Evolutionary conservation across 805 yeast species (phyloP), one percentile per base, ranked within the genome.

Genomic region (Saccharomycopsis microspora): DNA sequence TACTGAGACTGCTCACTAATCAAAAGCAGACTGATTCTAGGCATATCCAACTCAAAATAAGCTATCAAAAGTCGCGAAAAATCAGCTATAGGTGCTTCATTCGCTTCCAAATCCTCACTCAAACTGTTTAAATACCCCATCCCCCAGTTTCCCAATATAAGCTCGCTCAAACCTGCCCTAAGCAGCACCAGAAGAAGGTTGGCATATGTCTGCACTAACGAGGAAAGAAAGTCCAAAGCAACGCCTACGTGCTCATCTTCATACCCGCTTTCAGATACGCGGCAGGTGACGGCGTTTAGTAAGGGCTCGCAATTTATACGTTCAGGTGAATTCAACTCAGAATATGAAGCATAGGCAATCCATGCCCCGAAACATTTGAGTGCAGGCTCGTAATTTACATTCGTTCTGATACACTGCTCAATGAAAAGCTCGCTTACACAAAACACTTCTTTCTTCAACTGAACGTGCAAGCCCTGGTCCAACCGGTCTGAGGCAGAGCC

Each of bases 101-200:
- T 9, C 3, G 67, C 74, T 35, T 55, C 54, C 5, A 11, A 5
- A 9, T 38, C 42, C 37, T 66, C 70, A 4, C 58, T 59, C 31
- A 59, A 54, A 9, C 66, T 55, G 6, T 67, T 60, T 9, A 64
- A 56, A 3, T 57, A 50, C 5, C 63, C 56, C 3, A 56, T 49
- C 0, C 79, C 75, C 72, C 80, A 78, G 3, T 63, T 54, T 7
- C 64, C 61, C 47, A 76, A 74, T 4, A 80, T 56, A 10, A 72
- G 44, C 3, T 56, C 56, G 31, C 63, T 56, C 28, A 68, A 32
- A 47, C 57, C 44, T 43, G 57, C 37, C 57, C 67, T 65, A 58
- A 64, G 54, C 47, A 46, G 43, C 41, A 57, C 58, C 48, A 51
- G 9, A 51, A 40, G 42, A 3, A 56, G 39, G 7, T 54, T 53